Evolutionary conservation across 352 stramenopile genomes (phyloP).

Genomic region (Phytophthora kernoviae): DNA sequence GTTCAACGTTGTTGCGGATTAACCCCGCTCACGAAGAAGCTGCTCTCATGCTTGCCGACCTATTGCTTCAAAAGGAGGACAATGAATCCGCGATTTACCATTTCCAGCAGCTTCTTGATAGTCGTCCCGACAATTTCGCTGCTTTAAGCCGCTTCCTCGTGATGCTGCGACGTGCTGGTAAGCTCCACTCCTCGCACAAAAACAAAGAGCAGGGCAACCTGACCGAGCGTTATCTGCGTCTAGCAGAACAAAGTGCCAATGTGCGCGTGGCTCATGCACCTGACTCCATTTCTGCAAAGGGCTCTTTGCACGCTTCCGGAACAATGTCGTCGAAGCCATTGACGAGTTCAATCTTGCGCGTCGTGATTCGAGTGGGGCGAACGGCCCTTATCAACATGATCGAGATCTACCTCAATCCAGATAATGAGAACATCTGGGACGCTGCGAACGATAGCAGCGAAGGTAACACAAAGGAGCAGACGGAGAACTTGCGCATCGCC

Average conservation of each 20-base stretch:
- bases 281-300: slow-evolving; percentile 93
- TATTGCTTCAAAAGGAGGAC: slow-evolving; percentile 90
- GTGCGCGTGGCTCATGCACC: slow-evolving; percentile 78
- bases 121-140: slow-evolving; percentile 90
- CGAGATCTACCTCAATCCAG: slow-evolving; percentile 94
- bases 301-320: slow-evolving; percentile 89
- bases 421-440: slow-evolving; percentile 94
- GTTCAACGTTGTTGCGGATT: slow-evolving; percentile 78
- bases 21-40: slow-evolving; percentile 87
- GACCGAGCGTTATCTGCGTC: slow-evolving; percentile 74
- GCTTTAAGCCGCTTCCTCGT: slow-evolving; percentile 89
- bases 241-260: slow-evolving; percentile 73
- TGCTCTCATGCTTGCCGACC: slow-evolving; percentile 90
- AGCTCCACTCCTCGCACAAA: slow-evolving; percentile 57
- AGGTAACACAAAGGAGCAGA: slow-evolving; percentile 74
- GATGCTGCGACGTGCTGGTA: slow-evolving; percentile 87
- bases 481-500: slow-evolving; percentile 88
- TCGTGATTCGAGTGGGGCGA: slow-evolving; percentile 87
- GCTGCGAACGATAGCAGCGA: slow-evolving; percentile 30
- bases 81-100: slow-evolving; percentile 89
- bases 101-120: slow-evolving; percentile 89
- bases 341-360: slow-evolving; percentile 90
- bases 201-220: slow-evolving; percentile 25
- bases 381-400: slow-evolving; percentile 92
- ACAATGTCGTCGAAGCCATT: slow-evolving; percentile 91